These are phyloP conservation scores for Leishmania major DNA, from an alignment of 208 protist genomes.

Conservation along the genomic window DNA sequence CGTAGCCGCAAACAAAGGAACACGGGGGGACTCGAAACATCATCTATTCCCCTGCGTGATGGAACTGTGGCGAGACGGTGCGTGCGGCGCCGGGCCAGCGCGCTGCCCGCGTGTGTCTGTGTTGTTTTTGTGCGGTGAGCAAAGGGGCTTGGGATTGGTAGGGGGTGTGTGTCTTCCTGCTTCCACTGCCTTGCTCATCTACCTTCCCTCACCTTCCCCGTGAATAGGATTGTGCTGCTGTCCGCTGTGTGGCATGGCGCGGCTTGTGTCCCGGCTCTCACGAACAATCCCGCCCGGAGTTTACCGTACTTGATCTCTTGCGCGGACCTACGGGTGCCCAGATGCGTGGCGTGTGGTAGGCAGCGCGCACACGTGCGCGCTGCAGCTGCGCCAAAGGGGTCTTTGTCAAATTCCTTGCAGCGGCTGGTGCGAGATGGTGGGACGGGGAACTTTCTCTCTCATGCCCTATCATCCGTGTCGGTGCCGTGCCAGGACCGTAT, in stretches of 20 bases:
- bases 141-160: background rate
- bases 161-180: background rate
- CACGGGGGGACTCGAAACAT: conserved; percentile 11
- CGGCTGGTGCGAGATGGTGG: conserved; percentile 13
- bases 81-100: conserved; percentile 2
- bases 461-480: background rate
- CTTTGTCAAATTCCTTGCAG: conserved; percentile 36
- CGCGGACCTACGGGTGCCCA: conserved; percentile 67
- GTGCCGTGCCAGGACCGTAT: conserved; percentile 34
- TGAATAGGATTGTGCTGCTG: background rate
- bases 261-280: conserved; percentile 30
- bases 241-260: background rate
- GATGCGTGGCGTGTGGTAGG: conserved; percentile 20
- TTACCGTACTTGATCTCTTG: conserved; percentile 56
- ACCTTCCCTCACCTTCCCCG: background rate
- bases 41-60: conserved; percentile 3
- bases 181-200: background rate
- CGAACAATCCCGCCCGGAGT: conserved; percentile 76
- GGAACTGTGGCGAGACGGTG: conserved; percentile 8
- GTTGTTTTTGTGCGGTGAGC: conserved; percentile 1
- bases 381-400: conserved; percentile 6
- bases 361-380: background rate
- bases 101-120: conserved; percentile 13
- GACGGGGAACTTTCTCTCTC: background rate
- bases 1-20: conserved; percentile 18